phyloP scores from a whole-genome alignment of 306 rosid species.

The Medicago truncatula region DNA sequence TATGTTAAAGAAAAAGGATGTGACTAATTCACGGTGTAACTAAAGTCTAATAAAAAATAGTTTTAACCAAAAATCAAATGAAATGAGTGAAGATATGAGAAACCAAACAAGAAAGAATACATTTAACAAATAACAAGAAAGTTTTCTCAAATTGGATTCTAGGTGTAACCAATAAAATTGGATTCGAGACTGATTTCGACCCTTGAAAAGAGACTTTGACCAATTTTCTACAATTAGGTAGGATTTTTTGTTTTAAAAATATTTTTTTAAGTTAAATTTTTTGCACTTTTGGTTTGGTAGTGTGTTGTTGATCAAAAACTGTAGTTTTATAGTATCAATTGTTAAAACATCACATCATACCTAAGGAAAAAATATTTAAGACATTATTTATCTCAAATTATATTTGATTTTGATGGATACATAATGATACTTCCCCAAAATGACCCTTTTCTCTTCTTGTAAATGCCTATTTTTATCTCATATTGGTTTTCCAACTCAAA shows the following conservation, averaged over 20 bases:
- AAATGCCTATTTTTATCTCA: neutral
- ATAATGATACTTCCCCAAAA: neutral
- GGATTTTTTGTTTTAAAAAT: neutral
- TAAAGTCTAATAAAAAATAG: too few species aligned
- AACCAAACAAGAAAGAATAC: too few species aligned
- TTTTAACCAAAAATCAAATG: too few species aligned
- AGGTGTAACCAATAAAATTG: too few species aligned
- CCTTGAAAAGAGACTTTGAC: neutral
- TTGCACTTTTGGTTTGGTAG: slow-evolving; percentile 6
- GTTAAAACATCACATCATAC: neutral
- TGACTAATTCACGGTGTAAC: too few species aligned
- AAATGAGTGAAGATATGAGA: too few species aligned
- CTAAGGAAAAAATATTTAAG: slow-evolving; percentile 1
- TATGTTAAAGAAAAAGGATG: too few species aligned
- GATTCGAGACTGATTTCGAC: too few species aligned
- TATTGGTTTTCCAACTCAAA: neutral
- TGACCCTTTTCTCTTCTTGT: neutral
- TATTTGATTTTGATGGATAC: slow-evolving; percentile 13
- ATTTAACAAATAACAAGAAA: too few species aligned
- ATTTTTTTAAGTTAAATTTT: neutral
- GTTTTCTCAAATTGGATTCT: too few species aligned
- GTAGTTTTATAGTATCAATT: neutral
- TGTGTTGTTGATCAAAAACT: slow-evolving; percentile 31
- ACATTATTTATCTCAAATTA: neutral
- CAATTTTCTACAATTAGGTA: slow-evolving; percentile 7